A percentile compares a stretch with the other conserved stretches of the same genome.
These are phyloP conservation scores for Ogataea pilisensis DNA, from an alignment of 805 yeast species.

Conservation along the genomic window DNA sequence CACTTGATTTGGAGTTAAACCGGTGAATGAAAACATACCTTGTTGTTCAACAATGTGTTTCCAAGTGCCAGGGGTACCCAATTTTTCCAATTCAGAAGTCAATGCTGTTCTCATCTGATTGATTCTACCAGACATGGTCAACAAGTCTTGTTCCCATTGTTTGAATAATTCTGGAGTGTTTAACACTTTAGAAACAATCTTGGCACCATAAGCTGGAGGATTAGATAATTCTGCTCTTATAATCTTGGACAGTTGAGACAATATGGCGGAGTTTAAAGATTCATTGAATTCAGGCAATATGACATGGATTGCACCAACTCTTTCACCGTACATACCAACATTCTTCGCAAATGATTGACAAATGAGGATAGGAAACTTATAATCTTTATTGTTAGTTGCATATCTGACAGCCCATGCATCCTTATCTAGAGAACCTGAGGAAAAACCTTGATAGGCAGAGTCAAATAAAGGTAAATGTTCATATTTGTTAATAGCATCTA, in stretches of 20 bases:
- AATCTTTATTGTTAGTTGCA: slow-evolving; percentile 46
- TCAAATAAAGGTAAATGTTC: slow-evolving; percentile 83
- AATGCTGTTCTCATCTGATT: slow-evolving; percentile 69
- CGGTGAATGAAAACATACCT: slow-evolving; percentile 97
- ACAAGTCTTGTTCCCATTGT: slow-evolving; percentile 83
- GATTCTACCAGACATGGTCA: slow-evolving; percentile 85
- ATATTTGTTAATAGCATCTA: slow-evolving; percentile 53
- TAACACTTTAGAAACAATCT: slow-evolving; percentile 75
- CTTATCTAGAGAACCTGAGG: slow-evolving; percentile 76
- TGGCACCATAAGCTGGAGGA: slow-evolving; percentile 95
- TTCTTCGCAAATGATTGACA: slow-evolving; percentile 97
- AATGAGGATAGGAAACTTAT: slow-evolving; percentile 58
- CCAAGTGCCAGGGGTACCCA: slow-evolving; percentile 88
- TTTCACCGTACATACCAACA: slow-evolving; percentile 96
- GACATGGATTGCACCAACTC: slow-evolving; percentile 90
- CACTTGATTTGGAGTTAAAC: slow-evolving; percentile 73
- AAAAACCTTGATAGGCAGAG: slow-evolving; percentile 96
- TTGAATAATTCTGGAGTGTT: slow-evolving; percentile 58
- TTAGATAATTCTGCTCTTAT: slow-evolving; percentile 85
- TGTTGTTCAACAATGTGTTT: slow-evolving; percentile 84
- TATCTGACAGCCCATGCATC: slow-evolving; percentile 82
- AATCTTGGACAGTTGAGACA: slow-evolving; percentile 70
- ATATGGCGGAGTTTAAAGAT: slow-evolving; percentile 50
- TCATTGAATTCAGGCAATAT: slow-evolving; percentile 45
- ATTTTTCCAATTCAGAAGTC: slow-evolving; percentile 52